Conservation (phyloP, 2,329 filamentous ascomycete genomes). For the Aspergillus ruber region DNA sequence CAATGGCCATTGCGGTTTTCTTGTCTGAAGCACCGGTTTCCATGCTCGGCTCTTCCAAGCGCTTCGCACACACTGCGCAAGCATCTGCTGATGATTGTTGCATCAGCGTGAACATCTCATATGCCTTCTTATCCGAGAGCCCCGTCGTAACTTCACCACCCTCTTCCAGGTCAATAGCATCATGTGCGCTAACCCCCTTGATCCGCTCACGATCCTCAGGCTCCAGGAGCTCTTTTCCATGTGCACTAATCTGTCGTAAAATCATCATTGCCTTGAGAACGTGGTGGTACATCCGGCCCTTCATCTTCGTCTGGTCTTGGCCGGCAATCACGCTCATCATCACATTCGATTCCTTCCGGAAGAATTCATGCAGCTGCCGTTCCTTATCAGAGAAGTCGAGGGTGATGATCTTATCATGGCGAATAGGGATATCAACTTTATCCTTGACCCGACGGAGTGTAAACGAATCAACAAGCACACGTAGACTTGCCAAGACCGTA, state of each 20-base stretch:
- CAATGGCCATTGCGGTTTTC: constrained; percentile 54
- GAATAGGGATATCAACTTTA: constrained; percentile 72
- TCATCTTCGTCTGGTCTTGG: constrained; percentile 60
- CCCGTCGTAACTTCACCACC: constrained; percentile 54
- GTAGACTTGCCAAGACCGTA: constrained; percentile 70
- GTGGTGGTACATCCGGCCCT: constrained; percentile 85
- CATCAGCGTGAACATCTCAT: constrained; percentile 79
- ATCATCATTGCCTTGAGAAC: constrained; percentile 88
- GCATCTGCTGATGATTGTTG: constrained; percentile 70
- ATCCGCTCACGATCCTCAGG: constrained; percentile 74
- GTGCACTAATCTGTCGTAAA: constrained; percentile 82
- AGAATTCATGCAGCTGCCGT: constrained; percentile 71
- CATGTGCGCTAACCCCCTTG: constrained; percentile 73
- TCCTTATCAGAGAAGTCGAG: constrained; percentile 74
- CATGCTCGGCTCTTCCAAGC: constrained; percentile 49
- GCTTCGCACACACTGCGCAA: constrained; percentile 64
- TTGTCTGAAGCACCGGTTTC: constrained; percentile 51
- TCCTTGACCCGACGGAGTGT: constrained; percentile 89
- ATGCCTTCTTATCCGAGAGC: constrained; percentile 65
- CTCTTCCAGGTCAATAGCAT: constrained; percentile 83
- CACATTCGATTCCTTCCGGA: constrained; percentile 71
- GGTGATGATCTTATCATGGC: constrained; percentile 64
- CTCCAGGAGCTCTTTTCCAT: constrained; percentile 84
- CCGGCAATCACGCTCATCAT: constrained; percentile 70
- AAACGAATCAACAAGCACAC: constrained; percentile 87